Base-by-base conservation (phyloP, 2,329 filamentous ascomycete genomes). In the Calycina marina region DNA sequence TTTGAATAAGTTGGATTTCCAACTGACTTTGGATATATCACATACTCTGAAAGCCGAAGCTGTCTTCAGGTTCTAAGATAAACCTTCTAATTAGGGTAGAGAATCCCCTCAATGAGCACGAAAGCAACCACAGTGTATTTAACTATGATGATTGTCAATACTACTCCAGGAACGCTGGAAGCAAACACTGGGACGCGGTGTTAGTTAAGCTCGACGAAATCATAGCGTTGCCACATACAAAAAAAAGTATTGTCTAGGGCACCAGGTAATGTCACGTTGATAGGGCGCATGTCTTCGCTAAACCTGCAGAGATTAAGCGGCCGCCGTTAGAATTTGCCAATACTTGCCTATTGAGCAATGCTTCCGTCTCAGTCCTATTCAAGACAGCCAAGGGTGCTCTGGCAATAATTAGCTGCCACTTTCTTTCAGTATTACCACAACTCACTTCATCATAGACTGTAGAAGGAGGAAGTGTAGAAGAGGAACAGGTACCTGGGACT, bases 1-100 rank as follows among this genome's bases (percentile, higher is more conserved):
- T n/a, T n/a, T n/a, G n/a, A n/a, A n/a, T n/a, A n/a, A n/a, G n/a
- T n/a, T n/a, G n/a, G n/a, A n/a, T n/a, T n/a, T n/a, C 20, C n/a
- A 9, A 60, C 40, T 60, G 65, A 1, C 67, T 47, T 2, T 63
- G 63, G 0, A 58, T 55, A 34, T 51, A 49, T 1, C 43, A 67
- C 63, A 11, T 67, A 48, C 27, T 67, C 63, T 18, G 67, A 48
- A 24, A 61, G 53, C 36, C 63, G 58, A 11, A 67, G 44, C 41
- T 67, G 63, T 2, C 63, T 57, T 2, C 61, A 65, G 4, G 63
- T 67, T 10, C 61, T 53, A 5, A 67, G 8, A 57, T 52, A 67
- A 33, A 59, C 52, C 25, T 57, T 59, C 38, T 64, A 61, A 4
- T 47, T 18, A 12, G 42, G 35, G 35, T 18, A 22, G 32, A 31